These are phyloP conservation scores for Sergeia podlipaevii DNA, from an alignment of 208 protist species.

Conservation along the genomic window DNA sequence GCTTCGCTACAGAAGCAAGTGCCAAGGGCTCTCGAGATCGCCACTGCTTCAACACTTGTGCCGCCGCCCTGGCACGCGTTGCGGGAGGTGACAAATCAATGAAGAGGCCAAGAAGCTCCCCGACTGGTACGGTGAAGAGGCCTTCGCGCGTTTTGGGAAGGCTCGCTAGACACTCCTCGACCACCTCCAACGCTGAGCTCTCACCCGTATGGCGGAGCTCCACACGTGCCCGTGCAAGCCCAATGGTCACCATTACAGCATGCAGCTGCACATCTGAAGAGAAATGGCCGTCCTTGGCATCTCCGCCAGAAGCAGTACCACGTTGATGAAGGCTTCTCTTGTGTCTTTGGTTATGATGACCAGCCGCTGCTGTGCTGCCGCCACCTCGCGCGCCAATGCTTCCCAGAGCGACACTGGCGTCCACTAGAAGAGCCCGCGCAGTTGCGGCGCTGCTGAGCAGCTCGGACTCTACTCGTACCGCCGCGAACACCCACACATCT, in stretches of 20 bases:
- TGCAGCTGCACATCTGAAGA: neutral
- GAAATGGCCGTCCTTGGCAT: neutral
- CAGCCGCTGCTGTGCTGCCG: too few relatives aligned
- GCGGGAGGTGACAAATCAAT: conserved; percentile 60
- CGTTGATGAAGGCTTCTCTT: too few relatives aligned
- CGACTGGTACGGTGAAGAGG: conserved; percentile 36
- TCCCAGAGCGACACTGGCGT: conserved; percentile 27
- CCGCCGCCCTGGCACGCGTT: conserved; percentile 48
- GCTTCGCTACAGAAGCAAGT: conserved; percentile 50
- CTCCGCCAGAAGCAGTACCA: too few relatives aligned
- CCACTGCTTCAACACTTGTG: conserved; percentile 67
- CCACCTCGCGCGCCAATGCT: too few relatives aligned
- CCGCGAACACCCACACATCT: conserved; percentile 67
- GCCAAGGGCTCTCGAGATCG: conserved; percentile 70
- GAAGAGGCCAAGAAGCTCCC: conserved; percentile 52
- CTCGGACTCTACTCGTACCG: conserved; percentile 45
- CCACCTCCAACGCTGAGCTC: conserved; percentile 53
- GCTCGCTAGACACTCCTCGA: conserved; percentile 48
- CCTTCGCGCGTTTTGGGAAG: conserved; percentile 69
- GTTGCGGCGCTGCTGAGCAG: conserved; percentile 20
- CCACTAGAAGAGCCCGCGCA: conserved; percentile 29
- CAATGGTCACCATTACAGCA: conserved; percentile 14
- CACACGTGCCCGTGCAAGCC: conserved; percentile 33
- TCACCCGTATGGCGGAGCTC: conserved; percentile 30
- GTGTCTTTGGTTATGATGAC: too few relatives aligned